phyloP scores from a whole-genome alignment of 805 yeast genomes.

The Yamadazyma tumulicola region DNA sequence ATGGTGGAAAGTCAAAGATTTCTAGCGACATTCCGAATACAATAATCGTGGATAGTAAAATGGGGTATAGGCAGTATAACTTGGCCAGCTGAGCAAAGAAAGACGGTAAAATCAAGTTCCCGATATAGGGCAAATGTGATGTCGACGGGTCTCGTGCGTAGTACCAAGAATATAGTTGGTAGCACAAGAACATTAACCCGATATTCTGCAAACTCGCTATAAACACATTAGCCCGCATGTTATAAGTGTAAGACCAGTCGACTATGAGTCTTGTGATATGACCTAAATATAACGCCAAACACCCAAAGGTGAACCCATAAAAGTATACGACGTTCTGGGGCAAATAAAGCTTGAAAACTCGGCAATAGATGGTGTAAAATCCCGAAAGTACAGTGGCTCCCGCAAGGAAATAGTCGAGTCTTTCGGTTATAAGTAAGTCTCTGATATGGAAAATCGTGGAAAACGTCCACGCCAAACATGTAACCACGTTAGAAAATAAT shows the following conservation, averaged over 20 bases:
- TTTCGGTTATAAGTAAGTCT: slow-evolving; percentile 76
- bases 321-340: slow-evolving; percentile 23
- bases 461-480: slow-evolving; percentile 73
- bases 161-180: slow-evolving; percentile 27
- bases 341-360: slow-evolving; percentile 59
- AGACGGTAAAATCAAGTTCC: slow-evolving; percentile 22
- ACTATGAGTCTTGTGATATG: slow-evolving; percentile 65
- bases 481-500: slow-evolving; percentile 5
- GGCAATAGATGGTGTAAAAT: slow-evolving; percentile 60
- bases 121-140: slow-evolving; percentile 25
- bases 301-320: slow-evolving; percentile 32
- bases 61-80: slow-evolving; percentile 37
- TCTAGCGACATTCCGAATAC: slow-evolving; percentile 83
- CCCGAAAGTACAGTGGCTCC: slow-evolving; percentile 84
- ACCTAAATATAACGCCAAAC: slow-evolving; percentile 49
- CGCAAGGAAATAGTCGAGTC: slow-evolving; percentile 88
- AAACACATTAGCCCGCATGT: slow-evolving; percentile 83
- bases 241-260: slow-evolving; percentile 89
- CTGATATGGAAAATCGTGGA: slow-evolving; percentile 86
- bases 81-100: slow-evolving; percentile 34
- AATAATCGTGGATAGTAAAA: slow-evolving; percentile 41
- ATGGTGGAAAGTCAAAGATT: slow-evolving; percentile 81
- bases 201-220: slow-evolving; percentile 76
- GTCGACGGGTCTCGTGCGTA: slow-evolving; percentile 14
- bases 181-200: slow-evolving; percentile 27